phyloP scores from a whole-genome alignment of 1,284 basidiomycete species.

The Anthracocystis setariae region DNA sequence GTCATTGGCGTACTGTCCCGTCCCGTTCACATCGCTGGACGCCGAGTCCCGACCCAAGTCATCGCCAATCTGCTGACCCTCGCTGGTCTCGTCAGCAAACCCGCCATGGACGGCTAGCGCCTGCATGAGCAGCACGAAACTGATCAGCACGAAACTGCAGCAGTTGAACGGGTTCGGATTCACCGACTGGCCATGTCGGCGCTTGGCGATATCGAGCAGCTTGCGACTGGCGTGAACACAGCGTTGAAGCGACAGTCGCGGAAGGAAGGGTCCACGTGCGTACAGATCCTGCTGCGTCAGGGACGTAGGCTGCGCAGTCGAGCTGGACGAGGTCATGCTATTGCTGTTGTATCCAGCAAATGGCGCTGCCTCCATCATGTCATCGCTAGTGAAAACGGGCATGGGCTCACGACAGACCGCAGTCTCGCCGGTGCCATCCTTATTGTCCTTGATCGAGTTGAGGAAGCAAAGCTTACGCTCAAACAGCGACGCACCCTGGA shows the following conservation, averaged over 20 bases:
- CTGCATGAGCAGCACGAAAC: constrained; percentile 62
- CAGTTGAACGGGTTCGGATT: constrained; percentile 63
- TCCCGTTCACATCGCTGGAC: constrained; percentile 12
- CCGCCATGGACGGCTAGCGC: constrained; percentile 55
- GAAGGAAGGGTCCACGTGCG: constrained; percentile 58
- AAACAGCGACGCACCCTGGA: constrained; percentile 62
- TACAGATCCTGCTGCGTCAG: constrained; percentile 54
- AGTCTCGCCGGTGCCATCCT: constrained; percentile 24
- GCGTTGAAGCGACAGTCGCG: constrained; percentile 51
- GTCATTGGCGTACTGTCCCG: constrained; percentile 39
- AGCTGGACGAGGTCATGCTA: constrained; percentile 17
- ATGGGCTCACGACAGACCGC: constrained; percentile 56
- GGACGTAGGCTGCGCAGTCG: constrained; percentile 5
- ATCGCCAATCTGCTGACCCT: constrained; percentile 17
- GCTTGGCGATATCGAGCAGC: constrained; percentile 58
- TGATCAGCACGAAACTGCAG: constrained; percentile 62
- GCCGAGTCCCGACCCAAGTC: constrained; percentile 1
- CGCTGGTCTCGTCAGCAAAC: constrained; percentile 24
- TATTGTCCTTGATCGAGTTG: constrained; percentile 57
- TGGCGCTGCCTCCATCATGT: constrained; percentile 13
- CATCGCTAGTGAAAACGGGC: constrained; percentile 38
- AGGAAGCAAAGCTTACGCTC: constrained; percentile 65
- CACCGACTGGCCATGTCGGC: constrained; percentile 39
- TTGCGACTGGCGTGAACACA: constrained; percentile 60
- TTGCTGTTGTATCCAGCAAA: constrained; percentile 8